phyloP scores from a whole-genome alignment of 1,139 yeast species.

The Suhomyces taliae region DNA sequence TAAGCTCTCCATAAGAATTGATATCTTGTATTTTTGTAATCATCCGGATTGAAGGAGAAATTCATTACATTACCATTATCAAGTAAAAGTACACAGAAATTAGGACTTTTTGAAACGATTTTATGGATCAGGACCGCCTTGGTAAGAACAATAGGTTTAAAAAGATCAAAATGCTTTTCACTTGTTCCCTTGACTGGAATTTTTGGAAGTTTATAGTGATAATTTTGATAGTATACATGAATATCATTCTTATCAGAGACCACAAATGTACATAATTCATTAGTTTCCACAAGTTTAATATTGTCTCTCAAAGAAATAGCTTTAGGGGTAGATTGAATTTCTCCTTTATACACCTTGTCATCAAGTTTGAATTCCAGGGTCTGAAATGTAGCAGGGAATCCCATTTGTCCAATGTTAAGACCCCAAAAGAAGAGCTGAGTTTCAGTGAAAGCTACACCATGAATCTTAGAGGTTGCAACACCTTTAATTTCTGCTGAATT shows the following conservation, averaged over 20 bases:
- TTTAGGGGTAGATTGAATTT: constrained; percentile 42
- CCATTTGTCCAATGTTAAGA: constrained; percentile 84
- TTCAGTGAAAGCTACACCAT: constrained; percentile 62
- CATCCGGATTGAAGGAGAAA: constrained; percentile 29
- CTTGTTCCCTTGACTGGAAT: constrained; percentile 32
- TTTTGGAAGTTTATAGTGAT: constrained; percentile 51
- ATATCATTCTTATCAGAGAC: constrained; percentile 60
- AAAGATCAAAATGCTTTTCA: constrained; percentile 50
- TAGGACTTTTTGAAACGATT: constrained; percentile 35
- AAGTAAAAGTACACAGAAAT: constrained; percentile 43
- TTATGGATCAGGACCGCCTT: constrained; percentile 36
- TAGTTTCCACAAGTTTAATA: constrained; percentile 60
- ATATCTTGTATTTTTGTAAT: constrained; percentile 38
- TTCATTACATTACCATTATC: constrained; percentile 53
- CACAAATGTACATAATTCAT: constrained; percentile 72
- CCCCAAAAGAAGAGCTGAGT: constrained; percentile 73
- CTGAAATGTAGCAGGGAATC: constrained; percentile 33
- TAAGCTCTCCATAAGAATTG: constrained; percentile 54
- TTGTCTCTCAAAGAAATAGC: constrained; percentile 46
- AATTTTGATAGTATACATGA: constrained; percentile 60
- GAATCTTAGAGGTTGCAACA: constrained; percentile 68
- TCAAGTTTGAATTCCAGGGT: constrained; percentile 29
- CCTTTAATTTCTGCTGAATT: constrained; percentile 40
- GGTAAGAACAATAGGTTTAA: constrained; percentile 53
- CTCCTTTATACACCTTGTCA: constrained; percentile 34